These are phyloP conservation scores for Plasmodium falciparum DNA, from an alignment of 169 alveolate genomes.

Conservation along the genomic window DNA sequence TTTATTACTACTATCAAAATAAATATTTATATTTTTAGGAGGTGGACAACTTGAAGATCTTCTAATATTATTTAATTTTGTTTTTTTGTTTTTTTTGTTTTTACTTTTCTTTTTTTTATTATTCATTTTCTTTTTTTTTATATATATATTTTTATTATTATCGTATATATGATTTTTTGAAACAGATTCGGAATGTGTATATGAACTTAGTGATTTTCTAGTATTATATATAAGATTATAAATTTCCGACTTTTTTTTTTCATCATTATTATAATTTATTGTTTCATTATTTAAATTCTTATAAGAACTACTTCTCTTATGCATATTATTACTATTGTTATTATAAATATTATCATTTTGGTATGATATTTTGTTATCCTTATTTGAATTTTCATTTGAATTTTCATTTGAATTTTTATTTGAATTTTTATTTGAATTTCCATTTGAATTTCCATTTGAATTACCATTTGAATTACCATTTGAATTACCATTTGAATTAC, in stretches of 20 bases:
- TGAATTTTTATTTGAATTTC: no score
- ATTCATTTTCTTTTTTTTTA: no score
- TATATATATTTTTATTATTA: neutral
- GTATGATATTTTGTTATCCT: neutral
- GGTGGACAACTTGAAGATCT: slow-evolving; percentile 32
- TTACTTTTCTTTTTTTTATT: neutral
- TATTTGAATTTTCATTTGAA: no score
- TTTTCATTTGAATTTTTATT: neutral
- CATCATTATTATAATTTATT: slow-evolving; percentile 8
- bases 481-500: no score
- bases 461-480: no score
- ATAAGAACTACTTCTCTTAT: neutral
- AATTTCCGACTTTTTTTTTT: slow-evolving; percentile 42
- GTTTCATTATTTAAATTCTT: neutral
- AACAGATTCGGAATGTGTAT: neutral
- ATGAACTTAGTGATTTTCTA: neutral
- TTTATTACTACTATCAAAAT: neutral
- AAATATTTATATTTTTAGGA: slow-evolving; percentile 1
- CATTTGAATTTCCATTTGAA: no score
- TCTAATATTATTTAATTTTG: neutral
- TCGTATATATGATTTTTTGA: neutral
- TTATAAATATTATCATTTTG: neutral
- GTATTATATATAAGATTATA: slow-evolving; percentile 16
- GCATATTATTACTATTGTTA: neutral
- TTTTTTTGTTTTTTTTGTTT: neutral